A percentile compares a stretch with the other conserved stretches of the same genome.
phyloP scores from a whole-genome alignment of 371 early-diverging fungal species.

The Capillidium rhysosporum region DNA sequence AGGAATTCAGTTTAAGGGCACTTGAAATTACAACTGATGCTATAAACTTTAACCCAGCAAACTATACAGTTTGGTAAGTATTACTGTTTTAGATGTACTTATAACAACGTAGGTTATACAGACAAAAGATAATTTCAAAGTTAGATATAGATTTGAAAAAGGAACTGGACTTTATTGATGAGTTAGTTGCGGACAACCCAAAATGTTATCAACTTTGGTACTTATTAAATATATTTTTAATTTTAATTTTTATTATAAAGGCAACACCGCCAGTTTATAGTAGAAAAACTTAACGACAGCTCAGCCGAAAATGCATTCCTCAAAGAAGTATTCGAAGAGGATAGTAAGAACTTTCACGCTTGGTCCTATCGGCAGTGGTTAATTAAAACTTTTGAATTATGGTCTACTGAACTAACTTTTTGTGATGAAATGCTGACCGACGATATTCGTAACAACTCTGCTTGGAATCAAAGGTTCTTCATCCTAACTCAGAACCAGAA shows the following conservation, averaged over 20 bases:
- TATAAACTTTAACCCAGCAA: slow-evolving; percentile 69
- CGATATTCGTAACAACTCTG: slow-evolving; percentile 91
- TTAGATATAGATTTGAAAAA: slow-evolving; percentile 30
- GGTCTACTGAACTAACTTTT: slow-evolving; percentile 55
- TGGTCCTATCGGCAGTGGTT: slow-evolving; percentile 95
- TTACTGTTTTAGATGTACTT: neutral
- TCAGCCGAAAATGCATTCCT: slow-evolving; percentile 46
- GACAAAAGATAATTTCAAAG: slow-evolving; percentile 50
- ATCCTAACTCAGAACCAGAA: slow-evolving; percentile 27
- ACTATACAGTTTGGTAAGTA: slow-evolving; percentile 83
- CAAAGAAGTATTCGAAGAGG: slow-evolving; percentile 40
- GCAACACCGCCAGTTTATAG: slow-evolving; percentile 77
- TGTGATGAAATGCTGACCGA: slow-evolving; percentile 39
- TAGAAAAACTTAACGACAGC: slow-evolving; percentile 31
- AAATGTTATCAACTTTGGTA: slow-evolving; percentile 94
- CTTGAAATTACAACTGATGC: slow-evolving; percentile 57
- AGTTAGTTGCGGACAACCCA: slow-evolving; percentile 47
- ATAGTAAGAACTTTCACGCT: slow-evolving; percentile 95
- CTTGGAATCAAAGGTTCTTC: slow-evolving; percentile 92
- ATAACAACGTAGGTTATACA: slow-evolving; percentile 45
- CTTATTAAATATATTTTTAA: neutral
- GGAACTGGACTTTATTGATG: slow-evolving; percentile 59
- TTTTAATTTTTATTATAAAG: slow-evolving; percentile 13
- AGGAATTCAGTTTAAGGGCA: slow-evolving; percentile 63
- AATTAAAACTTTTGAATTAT: slow-evolving; percentile 46